Percentiles rank a stretch among this genome's conserved stretches.
Evolutionary conservation across 805 yeast species (phyloP).

Genomic region (Debaryomyces castellii): DNA sequence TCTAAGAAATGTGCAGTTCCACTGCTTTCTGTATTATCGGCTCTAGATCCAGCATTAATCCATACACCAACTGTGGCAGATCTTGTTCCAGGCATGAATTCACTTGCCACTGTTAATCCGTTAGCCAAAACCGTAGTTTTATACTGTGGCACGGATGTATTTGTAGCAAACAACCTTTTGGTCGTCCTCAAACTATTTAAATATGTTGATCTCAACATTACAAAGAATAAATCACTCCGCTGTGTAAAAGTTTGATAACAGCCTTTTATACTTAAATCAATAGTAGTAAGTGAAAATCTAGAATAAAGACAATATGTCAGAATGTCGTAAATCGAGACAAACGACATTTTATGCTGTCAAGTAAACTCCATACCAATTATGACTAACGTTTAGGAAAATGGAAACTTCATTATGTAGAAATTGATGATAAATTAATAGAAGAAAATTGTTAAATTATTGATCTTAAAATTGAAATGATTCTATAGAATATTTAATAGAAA

Average conservation of each 20-base stretch:
- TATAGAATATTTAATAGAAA: too few species aligned
- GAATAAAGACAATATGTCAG: background rate
- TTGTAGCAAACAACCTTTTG: conserved; percentile 5
- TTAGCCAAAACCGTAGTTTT: conserved; percentile 77
- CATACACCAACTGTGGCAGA: conserved; percentile 98
- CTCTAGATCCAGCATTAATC: conserved; percentile 98
- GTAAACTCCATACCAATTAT: too few species aligned
- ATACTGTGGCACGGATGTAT: conserved; percentile 21
- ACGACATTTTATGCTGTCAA: too few species aligned
- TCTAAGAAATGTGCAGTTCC: conserved; percentile 98
- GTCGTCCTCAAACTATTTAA: background rate
- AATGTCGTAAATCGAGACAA: background rate
- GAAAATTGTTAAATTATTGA: too few species aligned
- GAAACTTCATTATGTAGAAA: too few species aligned
- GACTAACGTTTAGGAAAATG: too few species aligned
- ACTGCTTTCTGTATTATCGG: conserved; percentile 79
- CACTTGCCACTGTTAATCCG: conserved; percentile 94
- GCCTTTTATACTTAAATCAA: too few species aligned
- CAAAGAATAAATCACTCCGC: background rate
- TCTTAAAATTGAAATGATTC: too few species aligned
- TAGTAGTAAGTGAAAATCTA: background rate
- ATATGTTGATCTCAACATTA: background rate
- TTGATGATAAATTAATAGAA: too few species aligned
- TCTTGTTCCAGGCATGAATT: conserved; percentile 77
- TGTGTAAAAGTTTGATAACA: background rate